Evolutionary conservation across 106 monocot species (phyloP), one percentile per base, ranked within the genome.

Genomic region (Platanthera zijinensis): DNA sequence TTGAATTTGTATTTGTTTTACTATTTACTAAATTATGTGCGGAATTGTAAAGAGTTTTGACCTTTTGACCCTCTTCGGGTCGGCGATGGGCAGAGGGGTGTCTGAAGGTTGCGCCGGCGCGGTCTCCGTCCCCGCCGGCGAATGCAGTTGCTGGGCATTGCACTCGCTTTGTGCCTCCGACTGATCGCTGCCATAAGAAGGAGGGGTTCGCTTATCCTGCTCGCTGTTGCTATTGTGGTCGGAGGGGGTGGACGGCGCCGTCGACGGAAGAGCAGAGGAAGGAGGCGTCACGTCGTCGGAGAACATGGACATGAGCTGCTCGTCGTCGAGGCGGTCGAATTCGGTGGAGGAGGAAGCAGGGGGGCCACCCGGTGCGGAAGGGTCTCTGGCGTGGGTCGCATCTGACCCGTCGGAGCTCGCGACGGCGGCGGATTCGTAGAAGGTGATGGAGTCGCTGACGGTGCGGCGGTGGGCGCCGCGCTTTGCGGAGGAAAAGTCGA

Each of bases 241-340:
- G 1, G 85, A 84, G 32, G 76, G 84, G 30, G 84, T 54, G 13
- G 88, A 82, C 5, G 84, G 62, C 56, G 6, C n/a, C 9, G 62
- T 19, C 15, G 80, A 21, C 22, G 80, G 19, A 3, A 13, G 39
- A 47, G 51, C 7, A 71, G 71, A 52, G 1, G 73, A 53, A 19
- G 82, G 66, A 13, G 74, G 57, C 7, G 62, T 76, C 18, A 73
- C 72, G 70, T 81, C 86, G 72, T 89, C 82, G 19, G 90, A 82
- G 89, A 96, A 93, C 96, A 96, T 89, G 17, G 92, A 96, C 84
- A 90, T 89, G 80, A 91, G 87, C 81, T 90, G 92, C 45, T 93
- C 89, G 22, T 93, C 96, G 52, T 93, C 87, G 52, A 96, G 84
- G 8, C 92, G 78, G 51, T 96, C 90, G 74, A 96, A 90, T 13